Evolutionary conservation across 2,329 filamentous ascomycete species (phyloP), one percentile per base, ranked within the genome.

Genomic region (Ceratocystis variospora): DNA sequence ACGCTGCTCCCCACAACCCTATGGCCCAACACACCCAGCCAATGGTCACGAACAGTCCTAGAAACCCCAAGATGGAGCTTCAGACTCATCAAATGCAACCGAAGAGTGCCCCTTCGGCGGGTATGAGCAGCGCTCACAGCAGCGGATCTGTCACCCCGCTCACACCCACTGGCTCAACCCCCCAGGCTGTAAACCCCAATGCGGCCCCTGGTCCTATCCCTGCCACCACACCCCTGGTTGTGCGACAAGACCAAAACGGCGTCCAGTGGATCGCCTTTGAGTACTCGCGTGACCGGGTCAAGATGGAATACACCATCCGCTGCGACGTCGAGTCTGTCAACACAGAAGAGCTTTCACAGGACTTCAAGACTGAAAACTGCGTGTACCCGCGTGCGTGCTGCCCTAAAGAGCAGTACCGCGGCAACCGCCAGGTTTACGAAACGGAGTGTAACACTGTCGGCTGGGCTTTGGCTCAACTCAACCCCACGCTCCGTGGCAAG

Each of bases 221-320:
- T 12, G 94, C 94, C 0, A 99, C 94, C 2, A 97, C 94, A 0
- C 94, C 94, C 0, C 80, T 96, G 7, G 92, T 97, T 7, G 93
- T 97, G 28, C 82, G 92, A 70, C 93, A 97, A 76, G 94, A 97
- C 72, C 88, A 90, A 73, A 97, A 96, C 71, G 94, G 94, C 7
- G 93, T 97, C 5, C 94, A 97, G 76, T 97, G 94, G 94, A 97
- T 97, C 72, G 91, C 91, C 0, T 99, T 97, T 69, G 94, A 99
- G 75, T 99, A 99, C 75, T 97, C 93, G 10, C 86, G 93, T 68
- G 93, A 99, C 74, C 83, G 93, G 59, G 92, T 97, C 71, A 99
- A 99, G 84, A 96, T 97, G 91, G 92, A 97, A 76, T 99, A 99
- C 77, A 96, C 92, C 0, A 99, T 99, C 72, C 87, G 94, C 64